phyloP scores from a whole-genome alignment of 2,329 filamentous ascomycete genomes.

The Penicillium verrucosum region DNA sequence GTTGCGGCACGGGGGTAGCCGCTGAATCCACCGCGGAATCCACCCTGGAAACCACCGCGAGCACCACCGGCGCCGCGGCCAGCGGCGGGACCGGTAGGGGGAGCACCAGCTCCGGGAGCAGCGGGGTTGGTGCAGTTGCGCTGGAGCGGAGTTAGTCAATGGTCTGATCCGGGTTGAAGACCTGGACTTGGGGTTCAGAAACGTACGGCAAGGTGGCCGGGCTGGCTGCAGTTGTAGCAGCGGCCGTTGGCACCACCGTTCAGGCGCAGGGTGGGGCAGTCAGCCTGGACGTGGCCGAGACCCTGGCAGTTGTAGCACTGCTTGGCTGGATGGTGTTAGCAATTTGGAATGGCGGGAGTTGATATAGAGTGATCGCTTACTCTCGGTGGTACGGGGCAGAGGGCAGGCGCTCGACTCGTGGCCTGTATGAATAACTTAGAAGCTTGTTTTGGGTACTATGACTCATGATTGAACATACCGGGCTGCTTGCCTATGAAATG shows the following conservation, averaged over 20 bases:
- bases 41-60: conserved; percentile 63
- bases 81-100: conserved; percentile 37
- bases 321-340: conserved; percentile 62
- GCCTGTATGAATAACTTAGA: conserved; percentile 48
- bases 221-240: conserved; percentile 95
- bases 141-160: conserved; percentile 39
- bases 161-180: not conserved
- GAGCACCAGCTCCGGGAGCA: conserved; percentile 63
- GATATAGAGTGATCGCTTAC: conserved; percentile 45
- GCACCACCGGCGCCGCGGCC: conserved; percentile 63
- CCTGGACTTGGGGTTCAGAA: not conserved
- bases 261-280: conserved; percentile 93
- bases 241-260: conserved; percentile 76
- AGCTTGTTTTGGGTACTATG: conserved; percentile 10
- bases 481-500: conserved; percentile 43
- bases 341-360: conserved; percentile 12
- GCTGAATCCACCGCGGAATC: conserved; percentile 70
- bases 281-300: conserved; percentile 94
- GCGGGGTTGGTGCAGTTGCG: conserved; percentile 62
- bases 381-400: conserved; percentile 90
- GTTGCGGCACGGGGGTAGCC: conserved; percentile 56
- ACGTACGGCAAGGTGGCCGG: conserved; percentile 84
- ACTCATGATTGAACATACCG: conserved; percentile 34
- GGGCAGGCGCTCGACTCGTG: conserved; percentile 99
- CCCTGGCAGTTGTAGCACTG: conserved; percentile 99